Evolutionary conservation across 176 grass and related monocot species (phyloP).

Genomic region (Oryza brachyantha): DNA sequence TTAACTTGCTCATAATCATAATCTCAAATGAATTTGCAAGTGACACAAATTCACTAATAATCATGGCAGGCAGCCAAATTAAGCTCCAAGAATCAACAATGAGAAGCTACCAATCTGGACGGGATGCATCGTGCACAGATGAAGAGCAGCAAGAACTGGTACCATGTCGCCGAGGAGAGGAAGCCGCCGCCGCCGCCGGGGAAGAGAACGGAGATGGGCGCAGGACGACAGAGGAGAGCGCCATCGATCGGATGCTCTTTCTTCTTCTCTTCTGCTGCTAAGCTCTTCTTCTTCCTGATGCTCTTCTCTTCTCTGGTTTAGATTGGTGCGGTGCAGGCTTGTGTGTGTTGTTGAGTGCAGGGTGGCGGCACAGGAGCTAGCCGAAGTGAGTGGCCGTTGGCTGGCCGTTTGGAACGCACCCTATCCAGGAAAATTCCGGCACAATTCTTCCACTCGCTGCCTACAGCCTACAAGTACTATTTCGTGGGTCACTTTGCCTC

Average conservation of each 20-base stretch:
- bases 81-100: not conserved
- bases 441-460: too few relatives aligned
- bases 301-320: too few relatives aligned
- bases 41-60: too few relatives aligned
- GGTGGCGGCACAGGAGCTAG: not conserved
- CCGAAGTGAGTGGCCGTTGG: conserved; percentile 37
- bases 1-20: not conserved
- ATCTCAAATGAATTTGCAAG: too few relatives aligned
- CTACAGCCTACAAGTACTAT: too few relatives aligned
- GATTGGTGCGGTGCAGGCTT: too few relatives aligned
- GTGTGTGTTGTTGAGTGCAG: not conserved
- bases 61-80: too few relatives aligned
- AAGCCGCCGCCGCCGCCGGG: not conserved
- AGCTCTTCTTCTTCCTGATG: too few relatives aligned
- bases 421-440: conserved; percentile 31
- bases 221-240: conserved; percentile 15
- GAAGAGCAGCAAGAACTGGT: not conserved
- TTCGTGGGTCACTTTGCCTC: too few relatives aligned
- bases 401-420: conserved; percentile 31
- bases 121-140: too few relatives aligned
- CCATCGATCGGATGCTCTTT: too few relatives aligned
- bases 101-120: not conserved
- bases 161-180: not conserved
- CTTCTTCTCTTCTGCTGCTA: not conserved
- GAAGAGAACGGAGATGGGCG: not conserved